A percentile compares a stretch with the other conserved stretches of the same genome.
Conservation (phyloP, 2,329 filamentous ascomycete genomes). For the Hypoxylon sp. region DNA sequence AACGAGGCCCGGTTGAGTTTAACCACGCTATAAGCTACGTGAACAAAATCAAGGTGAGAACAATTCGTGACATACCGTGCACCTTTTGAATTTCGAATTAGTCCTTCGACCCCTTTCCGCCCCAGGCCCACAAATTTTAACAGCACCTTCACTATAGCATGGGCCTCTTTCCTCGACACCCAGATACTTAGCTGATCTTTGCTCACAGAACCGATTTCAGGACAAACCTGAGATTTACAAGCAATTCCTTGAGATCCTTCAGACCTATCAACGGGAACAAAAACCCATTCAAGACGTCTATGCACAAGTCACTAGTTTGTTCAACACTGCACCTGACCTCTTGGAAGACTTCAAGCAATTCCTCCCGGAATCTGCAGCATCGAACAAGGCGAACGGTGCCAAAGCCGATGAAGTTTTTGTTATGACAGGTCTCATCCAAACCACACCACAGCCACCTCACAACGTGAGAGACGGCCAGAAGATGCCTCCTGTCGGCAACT, state of each 20-base stretch:
- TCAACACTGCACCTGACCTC: slow-evolving; percentile 92
- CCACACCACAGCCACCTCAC: slow-evolving; percentile 66
- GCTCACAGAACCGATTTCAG: slow-evolving; percentile 87
- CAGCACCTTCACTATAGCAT: slow-evolving; percentile 3
- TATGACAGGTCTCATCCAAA: slow-evolving; percentile 59
- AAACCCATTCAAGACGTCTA: slow-evolving; percentile 99
- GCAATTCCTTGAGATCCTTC: slow-evolving; percentile 96
- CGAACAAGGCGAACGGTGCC: slow-evolving; percentile 68
- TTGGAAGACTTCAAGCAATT: slow-evolving; percentile 99
- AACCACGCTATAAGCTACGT: slow-evolving; percentile 99
- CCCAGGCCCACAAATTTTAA: background rate
- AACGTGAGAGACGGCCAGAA: slow-evolving; percentile 72
- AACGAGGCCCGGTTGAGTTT: slow-evolving; percentile 95
- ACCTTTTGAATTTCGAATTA: background rate
- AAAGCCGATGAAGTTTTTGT: slow-evolving; percentile 76
- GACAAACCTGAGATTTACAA: slow-evolving; percentile 99
- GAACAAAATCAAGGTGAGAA: slow-evolving; percentile 95
- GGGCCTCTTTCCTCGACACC: slow-evolving; percentile 1
- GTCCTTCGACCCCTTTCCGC: background rate
- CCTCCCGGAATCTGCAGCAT: slow-evolving; percentile 83
- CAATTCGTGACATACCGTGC: slow-evolving; percentile 2
- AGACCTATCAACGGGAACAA: slow-evolving; percentile 97
- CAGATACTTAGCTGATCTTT: slow-evolving; percentile 16
- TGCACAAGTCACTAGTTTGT: slow-evolving; percentile 92
- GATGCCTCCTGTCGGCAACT: slow-evolving; percentile 94